Evolutionary conservation across 2,329 filamentous ascomycete species (phyloP).

Genomic region (Knoxdaviesia capensis): DNA sequence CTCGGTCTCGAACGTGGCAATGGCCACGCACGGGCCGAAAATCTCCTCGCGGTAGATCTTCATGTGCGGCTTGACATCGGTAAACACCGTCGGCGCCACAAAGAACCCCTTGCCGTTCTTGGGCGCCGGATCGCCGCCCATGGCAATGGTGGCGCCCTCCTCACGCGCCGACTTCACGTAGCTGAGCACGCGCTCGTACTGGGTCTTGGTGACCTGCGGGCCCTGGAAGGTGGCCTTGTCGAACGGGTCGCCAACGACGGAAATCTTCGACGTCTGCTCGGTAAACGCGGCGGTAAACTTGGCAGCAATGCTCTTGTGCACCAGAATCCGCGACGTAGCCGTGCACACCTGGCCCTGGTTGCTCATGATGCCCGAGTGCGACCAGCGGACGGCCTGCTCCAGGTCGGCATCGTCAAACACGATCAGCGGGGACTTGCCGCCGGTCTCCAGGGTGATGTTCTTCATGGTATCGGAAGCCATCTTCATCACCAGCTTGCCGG

Average conservation of each 20-base stretch:
- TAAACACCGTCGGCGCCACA: conserved; percentile 19
- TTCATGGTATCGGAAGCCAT: conserved; percentile 38
- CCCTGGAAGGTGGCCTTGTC: conserved; percentile 43
- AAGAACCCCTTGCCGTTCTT: conserved; percentile 18
- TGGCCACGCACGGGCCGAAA: conserved; percentile 18
- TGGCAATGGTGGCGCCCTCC: conserved; percentile 33
- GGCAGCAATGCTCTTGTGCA: conserved; percentile 35
- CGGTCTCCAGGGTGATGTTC: conserved; percentile 38
- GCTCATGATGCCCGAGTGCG: conserved; percentile 22
- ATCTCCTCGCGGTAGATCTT: conserved; percentile 19
- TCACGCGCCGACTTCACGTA: conserved; percentile 45
- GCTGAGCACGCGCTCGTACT: conserved; percentile 42
- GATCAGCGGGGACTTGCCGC: conserved; percentile 38
- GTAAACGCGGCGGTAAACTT: conserved; percentile 43
- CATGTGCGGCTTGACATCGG: conserved; percentile 16
- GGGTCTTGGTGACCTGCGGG: conserved; percentile 43
- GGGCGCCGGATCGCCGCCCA: conserved; percentile 16
- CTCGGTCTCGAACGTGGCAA: conserved; percentile 16
- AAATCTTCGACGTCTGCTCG: conserved; percentile 29
- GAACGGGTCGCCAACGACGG: conserved; percentile 44
- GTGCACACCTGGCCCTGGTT: conserved; percentile 41
- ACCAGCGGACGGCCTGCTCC: conserved; percentile 38
- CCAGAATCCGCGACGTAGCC: conserved; percentile 36
- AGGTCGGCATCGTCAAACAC: conserved; percentile 41
- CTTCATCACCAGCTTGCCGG: conserved; percentile 51